Evolutionary conservation across 2,329 filamentous ascomycete genomes (phyloP), one percentile per base, ranked within the genome.

Genomic region (Fusarium subtropicale): DNA sequence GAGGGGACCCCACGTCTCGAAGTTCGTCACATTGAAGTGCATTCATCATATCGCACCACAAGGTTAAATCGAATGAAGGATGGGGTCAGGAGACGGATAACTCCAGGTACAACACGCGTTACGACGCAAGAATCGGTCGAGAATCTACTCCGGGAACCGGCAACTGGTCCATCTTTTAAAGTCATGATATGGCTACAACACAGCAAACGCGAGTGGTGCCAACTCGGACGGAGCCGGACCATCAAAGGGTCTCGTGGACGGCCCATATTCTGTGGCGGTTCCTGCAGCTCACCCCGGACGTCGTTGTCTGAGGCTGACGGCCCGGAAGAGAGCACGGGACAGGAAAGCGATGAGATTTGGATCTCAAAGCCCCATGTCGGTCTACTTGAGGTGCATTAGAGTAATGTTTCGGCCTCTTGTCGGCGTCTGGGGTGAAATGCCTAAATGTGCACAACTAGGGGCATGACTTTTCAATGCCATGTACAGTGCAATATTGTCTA

Each of bases 151-250:
- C 55, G 34, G 62, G 58, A 56, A 50, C 52, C 59, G 56, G 62
- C 52, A 56, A 56, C 42, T 56, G 38, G 36, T 64, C 56, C 45
- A 44, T 38, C 45, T 38, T 52, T 55, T 50, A 55, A 48, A 57
- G 39, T 46, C 53, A 55, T 56, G 56, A 63, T 59, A 69, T 63
- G 39, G 57, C 41, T 50, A 24, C 58, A 66, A 57, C 42, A 74
- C 68, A 62, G 55, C 41, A 75, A 60, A 64, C 57, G 64, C 39
- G 56, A 68, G 66, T 75, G 73, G 73, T 72, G 70, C 68, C 71
- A 75, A 74, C 44, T 66, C 73, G 73, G 73, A 74, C 71, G 71
- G 73, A 72, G 56, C 70, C 73, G 73, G 73, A 60, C 66, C 33
- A 53, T 63, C 51, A 41, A 61, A 42, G 61, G 59, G 70, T 75